Percentiles rank a stretch among this genome's conserved stretches.
phyloP scores from a whole-genome alignment of 2,329 filamentous ascomycete genomes.

The Aspergillus aculeatus region DNA sequence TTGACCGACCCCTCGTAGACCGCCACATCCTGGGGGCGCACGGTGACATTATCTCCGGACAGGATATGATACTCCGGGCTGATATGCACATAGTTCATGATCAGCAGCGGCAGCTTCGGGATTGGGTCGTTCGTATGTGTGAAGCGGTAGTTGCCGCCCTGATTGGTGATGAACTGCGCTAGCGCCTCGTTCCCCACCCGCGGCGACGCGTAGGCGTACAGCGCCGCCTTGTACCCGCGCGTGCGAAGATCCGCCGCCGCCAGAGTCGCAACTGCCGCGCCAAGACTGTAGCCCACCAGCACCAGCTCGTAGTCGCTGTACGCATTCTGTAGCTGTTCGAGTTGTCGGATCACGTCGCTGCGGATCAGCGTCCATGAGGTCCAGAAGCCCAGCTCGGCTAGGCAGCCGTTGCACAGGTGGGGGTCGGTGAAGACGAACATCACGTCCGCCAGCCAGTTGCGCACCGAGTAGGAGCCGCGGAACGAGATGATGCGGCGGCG shows the following conservation, averaged over 20 bases:
- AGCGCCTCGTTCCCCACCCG: conserved; percentile 61
- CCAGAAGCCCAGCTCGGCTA: conserved; percentile 48
- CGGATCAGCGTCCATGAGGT: conserved; percentile 42
- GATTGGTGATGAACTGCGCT: conserved; percentile 53
- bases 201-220: conserved; percentile 68
- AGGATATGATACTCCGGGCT: conserved; percentile 67
- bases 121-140: conserved; percentile 69
- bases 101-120: conserved; percentile 62
- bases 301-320: conserved; percentile 42
- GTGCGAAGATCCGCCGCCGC: conserved; percentile 57
- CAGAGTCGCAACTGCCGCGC: conserved; percentile 63
- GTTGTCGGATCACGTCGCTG: conserved; percentile 34
- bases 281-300: conserved; percentile 65
- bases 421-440: conserved; percentile 32
- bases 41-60: conserved; percentile 25
- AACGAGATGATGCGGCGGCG: conserved; percentile 38
- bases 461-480: conserved; percentile 37
- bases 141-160: conserved; percentile 59
- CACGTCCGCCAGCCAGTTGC: conserved; percentile 30
- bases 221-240: conserved; percentile 49
- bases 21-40: conserved; percentile 20
- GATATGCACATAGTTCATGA: conserved; percentile 64
- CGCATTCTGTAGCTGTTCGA: conserved; percentile 25
- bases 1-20: conserved; percentile 25
- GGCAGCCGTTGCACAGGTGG: conserved; percentile 45